Base-by-base conservation (phyloP, 495 filamentous ascomycete genomes). In the Jackrogersella minutella region DNA sequence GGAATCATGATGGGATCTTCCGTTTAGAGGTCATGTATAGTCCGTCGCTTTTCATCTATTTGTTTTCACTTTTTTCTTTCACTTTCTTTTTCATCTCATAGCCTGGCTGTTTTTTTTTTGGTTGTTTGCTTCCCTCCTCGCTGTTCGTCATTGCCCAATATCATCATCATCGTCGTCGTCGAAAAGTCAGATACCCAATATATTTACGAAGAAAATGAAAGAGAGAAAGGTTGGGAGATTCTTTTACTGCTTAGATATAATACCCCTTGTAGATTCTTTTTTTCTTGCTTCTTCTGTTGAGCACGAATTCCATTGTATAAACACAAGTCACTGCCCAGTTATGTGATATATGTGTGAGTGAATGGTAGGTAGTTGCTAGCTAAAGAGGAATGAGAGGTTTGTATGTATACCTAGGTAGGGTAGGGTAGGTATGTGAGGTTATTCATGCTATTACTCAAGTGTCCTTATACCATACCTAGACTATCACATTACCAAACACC, bases 241-340 rank as follows among this genome's bases (percentile, higher is more conserved):
- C 17, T 16, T 17, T 31, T 10, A 19, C 36, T 37, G 24, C 31
- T 52, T 64, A 59, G 50, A 60, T 68, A 68, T 68, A 68, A n/a
- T n/a, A n/a, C n/a, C n/a, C 64, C 64, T 57, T 49, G 43, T 68
- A 68, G 64, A 68, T 52, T 60, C 41, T 33, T 40, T 16, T 58
- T 11, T 28, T 55, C 6, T 54, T 55, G 19, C 50, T 46, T 8
- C 37, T 39, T 28, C 36, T 46, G 47, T 31, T 9, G 34, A 44
- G 19, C 40, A n/a, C n/a, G n/a, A n/a, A n/a, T n/a, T 22, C 13
- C 13, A 19, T 55, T 63, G 19, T 43, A 30, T n/a, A 43, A 34
- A 21, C 40, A 16, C 16, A 10, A 19, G 4, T 54, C 33, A 1
- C 34, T 26, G 11, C n/a, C 34, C 28, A 14, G 16, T 28, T 13